Base-by-base conservation (phyloP, 495 filamentous ascomycete genomes). In the Letharia lupina region DNA sequence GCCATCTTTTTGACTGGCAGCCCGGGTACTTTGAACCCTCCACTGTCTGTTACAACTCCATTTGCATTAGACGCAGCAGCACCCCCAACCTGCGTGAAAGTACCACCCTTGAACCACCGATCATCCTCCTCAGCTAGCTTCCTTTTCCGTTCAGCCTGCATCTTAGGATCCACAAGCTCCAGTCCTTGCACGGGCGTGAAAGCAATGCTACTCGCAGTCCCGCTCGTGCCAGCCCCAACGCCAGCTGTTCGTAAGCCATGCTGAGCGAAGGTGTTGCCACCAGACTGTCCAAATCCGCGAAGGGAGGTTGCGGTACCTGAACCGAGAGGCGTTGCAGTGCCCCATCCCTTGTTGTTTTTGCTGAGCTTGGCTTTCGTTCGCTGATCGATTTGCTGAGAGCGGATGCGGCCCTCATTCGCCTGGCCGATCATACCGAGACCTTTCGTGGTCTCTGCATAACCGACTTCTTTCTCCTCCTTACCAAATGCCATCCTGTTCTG, bases 301-400 rank as follows among this genome's bases (percentile, higher is more conserved):
- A 97, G 79, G 37, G 89, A 90, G 4, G 91, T 91, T 50, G 91
- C 89, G 15, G 83, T 84, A 12, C 81, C 82, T 48, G 74, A 76
- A 67, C 83, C 79, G 69, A 84, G 74, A 39, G 89, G 84, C 9
- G 90, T 89, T 35, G 83, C 85, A 59, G 84, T 82, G 58, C 91
- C 93, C 95, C 95, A 98, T 56, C 94, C 95, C 72, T 95, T 91
- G 77, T 94, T 94, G 80, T 93, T 96, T 70, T 95, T 93, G 73
- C 88, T 91, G 40, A 98, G 83, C 74, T 91, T 96, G 45, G 95
- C 94, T 61, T 90, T 83, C 28, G 94, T 98, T 54, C 92, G 85
- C 70, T 96, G 90, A 73, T 98, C 95, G 72, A 98, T 90, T 75
- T 97, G 91, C 39, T 89, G 80, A 20, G 84, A 88, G 48, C 94